phyloP scores from a whole-genome alignment of 176 grass and related monocot genomes.

The Eleusine indica region DNA sequence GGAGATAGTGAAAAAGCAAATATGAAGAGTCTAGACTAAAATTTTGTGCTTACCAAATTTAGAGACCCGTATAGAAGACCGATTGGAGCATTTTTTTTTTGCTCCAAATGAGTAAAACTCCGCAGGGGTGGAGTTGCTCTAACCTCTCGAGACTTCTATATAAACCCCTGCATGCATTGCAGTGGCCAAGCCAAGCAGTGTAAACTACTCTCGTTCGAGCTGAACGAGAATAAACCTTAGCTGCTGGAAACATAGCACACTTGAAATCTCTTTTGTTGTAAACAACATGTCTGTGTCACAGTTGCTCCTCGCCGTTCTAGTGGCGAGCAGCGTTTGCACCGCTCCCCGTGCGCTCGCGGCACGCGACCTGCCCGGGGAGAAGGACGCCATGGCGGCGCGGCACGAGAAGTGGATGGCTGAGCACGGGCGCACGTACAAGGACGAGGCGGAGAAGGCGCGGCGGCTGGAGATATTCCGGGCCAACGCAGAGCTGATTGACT shows the following conservation, averaged over 20 bases:
- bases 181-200: constrained; percentile 8
- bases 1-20: too few relatives aligned
- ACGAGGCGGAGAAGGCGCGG: constrained; percentile 54
- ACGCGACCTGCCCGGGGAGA: constrained; percentile 8
- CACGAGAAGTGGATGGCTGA: constrained; percentile 67
- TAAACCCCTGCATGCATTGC: constrained; percentile 43
- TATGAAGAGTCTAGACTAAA: too few relatives aligned
- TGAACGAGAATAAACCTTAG: not conserved
- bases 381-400: not conserved
- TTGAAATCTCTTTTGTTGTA: not conserved
- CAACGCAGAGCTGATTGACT: constrained; percentile 52
- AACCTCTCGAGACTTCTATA: constrained; percentile 40
- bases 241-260: too few relatives aligned
- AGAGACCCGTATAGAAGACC: too few relatives aligned
- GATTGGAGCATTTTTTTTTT: too few relatives aligned
- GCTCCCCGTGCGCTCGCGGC: constrained; percentile 8
- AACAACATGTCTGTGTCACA: constrained; percentile 2
- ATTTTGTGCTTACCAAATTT: too few relatives aligned
- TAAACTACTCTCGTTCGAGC: not conserved
- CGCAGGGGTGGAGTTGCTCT: too few relatives aligned
- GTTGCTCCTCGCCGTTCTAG: constrained; percentile 28
- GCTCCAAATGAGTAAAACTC: too few relatives aligned
- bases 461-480: constrained; percentile 48
- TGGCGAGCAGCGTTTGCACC: not conserved
- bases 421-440: constrained; percentile 51